Evolutionary conservation across 139 green algal species (phyloP).

Genomic region (Tetradesmus lagerheimii): DNA sequence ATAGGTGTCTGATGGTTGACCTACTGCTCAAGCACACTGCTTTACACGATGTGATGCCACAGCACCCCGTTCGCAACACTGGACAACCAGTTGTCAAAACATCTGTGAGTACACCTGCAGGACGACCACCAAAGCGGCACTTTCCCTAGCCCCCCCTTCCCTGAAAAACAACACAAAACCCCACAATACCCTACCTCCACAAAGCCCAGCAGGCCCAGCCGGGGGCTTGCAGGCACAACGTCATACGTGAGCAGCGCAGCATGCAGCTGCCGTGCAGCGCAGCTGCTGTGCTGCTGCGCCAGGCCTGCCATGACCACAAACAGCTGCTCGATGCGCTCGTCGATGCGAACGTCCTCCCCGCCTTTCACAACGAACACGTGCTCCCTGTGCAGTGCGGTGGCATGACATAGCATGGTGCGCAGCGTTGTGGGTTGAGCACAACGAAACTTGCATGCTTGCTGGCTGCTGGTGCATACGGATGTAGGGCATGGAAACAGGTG

Average conservation of each 20-base stretch:
- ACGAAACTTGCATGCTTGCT: no score
- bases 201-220: constrained; percentile 75
- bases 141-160: no score
- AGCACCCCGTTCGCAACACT: no score
- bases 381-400: not conserved
- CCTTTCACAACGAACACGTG: constrained; percentile 71
- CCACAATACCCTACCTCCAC: constrained; percentile 48
- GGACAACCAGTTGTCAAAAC: no score
- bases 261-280: constrained; percentile 4
- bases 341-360: constrained; percentile 81
- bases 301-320: constrained; percentile 76
- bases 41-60: no score
- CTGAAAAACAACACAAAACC: no score
- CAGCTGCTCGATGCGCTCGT: constrained; percentile 79
- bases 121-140: no score
- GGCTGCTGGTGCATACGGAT: no score
- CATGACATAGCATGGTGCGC: not conserved
- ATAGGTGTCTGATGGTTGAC: no score
- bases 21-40: no score
- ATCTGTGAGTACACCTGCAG: no score
- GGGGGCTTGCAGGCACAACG: constrained; percentile 70
- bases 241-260: constrained; percentile 64
- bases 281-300: constrained; percentile 41
- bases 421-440: not conserved
- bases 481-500: no score